These are phyloP conservation scores for Rosellinia necatrix DNA, from an alignment of 2,329 filamentous ascomycete genomes.

Conservation along the genomic window DNA sequence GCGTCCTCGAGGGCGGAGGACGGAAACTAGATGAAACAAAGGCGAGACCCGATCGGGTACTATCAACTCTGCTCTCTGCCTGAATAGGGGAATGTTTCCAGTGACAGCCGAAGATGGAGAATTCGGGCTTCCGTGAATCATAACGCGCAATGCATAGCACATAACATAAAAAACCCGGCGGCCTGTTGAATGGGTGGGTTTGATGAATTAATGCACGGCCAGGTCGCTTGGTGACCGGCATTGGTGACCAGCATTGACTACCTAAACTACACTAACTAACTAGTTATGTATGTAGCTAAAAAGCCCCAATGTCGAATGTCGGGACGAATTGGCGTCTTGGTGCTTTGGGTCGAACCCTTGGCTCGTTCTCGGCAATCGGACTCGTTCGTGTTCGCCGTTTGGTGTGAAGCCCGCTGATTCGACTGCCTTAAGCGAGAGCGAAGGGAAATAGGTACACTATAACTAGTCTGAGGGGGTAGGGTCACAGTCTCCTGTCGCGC, in stretches of 20 bases:
- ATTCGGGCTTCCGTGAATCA: no score
- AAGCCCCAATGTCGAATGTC: background rate
- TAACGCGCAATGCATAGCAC: no score
- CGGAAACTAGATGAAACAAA: slow-evolving; percentile 11
- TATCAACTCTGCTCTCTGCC: background rate
- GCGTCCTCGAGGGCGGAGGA: background rate
- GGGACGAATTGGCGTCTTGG: background rate
- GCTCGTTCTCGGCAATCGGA: slow-evolving; percentile 20
- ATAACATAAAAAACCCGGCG: no score
- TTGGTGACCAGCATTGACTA: no score
- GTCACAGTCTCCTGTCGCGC: background rate
- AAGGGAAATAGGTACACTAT: slow-evolving; percentile 9
- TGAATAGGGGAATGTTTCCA: slow-evolving; percentile 12
- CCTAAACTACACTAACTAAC: no score
- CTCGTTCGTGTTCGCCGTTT: slow-evolving; percentile 24
- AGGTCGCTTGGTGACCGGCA: no score
- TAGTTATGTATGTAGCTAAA: background rate
- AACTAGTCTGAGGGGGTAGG: background rate
- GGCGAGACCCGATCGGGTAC: slow-evolving; percentile 10
- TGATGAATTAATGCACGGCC: no score
- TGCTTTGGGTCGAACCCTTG: slow-evolving; percentile 11
- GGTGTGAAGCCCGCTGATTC: slow-evolving; percentile 23
- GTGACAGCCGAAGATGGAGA: background rate
- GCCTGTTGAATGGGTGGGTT: no score
- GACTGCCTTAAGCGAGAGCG: slow-evolving; percentile 21